Base-by-base conservation (phyloP, 1,284 basidiomycete species). In the Leccinum cinnamomeum region DNA sequence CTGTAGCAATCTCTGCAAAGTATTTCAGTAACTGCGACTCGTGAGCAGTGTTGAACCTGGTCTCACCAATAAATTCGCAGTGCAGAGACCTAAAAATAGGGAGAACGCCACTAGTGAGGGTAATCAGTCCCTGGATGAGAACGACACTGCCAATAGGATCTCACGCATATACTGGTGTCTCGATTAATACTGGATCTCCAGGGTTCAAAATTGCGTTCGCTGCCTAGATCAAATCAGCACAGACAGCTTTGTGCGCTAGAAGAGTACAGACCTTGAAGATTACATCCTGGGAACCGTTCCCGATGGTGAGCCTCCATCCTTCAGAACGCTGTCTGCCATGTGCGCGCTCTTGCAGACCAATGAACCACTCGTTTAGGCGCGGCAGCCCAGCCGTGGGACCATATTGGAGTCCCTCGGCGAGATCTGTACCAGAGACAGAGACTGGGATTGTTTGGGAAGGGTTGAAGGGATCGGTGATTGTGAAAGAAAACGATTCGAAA, bases 221-320 rank as follows among this genome's bases (percentile, higher is more conserved):
- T 53, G 86, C 82, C 88, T 89, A 53, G 23, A 60, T 58, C 48
- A 62, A 62, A 59, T 71, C 57, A 62, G 62, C 16, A 62, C 44
- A 37, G 35, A 59, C 44, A 65, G 59, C 18, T 23, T 57, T 3
- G 50, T 28, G 14, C 16, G n/a, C 16, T 35, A 16, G 37, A 39
- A 54, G 30, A 53, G 56, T 33, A 62, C 75, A 1, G 62, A 89
- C 92, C 84, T 97, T 97, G 78, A 83, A 90, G 61, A 97, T 84
- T 63, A 96, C 73, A 79, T 97, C 95, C 77, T 97, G 94, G 55
- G 90, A 92, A 6, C 95, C 96, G 53, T 82, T 82, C 0, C 95
- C 95, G 14, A 97, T 78, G 54, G 86, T 89, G 4, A 97, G 75
- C 51, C 82, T 78, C 93, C 94, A 97, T 11, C 77, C 84, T 64